These are phyloP conservation scores for Fabrea salina DNA, from an alignment of 169 alveolate genomes.

Conservation along the genomic window DNA sequence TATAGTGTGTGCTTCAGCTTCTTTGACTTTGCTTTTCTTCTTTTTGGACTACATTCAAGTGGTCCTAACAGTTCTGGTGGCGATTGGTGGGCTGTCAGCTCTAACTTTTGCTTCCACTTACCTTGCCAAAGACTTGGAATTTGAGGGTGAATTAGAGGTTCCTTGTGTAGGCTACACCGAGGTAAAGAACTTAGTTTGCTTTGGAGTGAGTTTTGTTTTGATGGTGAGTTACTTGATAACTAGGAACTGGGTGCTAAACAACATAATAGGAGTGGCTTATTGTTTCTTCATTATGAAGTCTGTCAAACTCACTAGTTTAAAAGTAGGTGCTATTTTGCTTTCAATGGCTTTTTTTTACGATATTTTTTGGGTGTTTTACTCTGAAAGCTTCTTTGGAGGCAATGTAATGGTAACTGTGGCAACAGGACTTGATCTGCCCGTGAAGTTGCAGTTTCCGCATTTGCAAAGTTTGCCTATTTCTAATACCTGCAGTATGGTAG, in stretches of 20 bases:
- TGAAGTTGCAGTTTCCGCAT: slow-evolving; percentile 64
- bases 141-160: neutral
- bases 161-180: neutral
- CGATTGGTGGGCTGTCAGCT: neutral
- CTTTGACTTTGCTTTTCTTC: neutral
- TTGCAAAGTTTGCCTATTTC: slow-evolving; percentile 43
- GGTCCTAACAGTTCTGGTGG: neutral
- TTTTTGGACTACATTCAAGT: neutral
- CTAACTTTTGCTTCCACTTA: neutral
- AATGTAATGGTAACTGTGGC: slow-evolving; percentile 77
- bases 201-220: neutral
- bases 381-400: slow-evolving; percentile 62
- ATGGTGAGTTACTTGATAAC: slow-evolving; percentile 46
- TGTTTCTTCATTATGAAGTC: slow-evolving; percentile 49
- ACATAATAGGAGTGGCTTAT: slow-evolving; percentile 46
- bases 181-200: neutral
- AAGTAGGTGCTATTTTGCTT: slow-evolving; percentile 36
- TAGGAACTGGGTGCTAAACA: slow-evolving; percentile 55
- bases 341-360: slow-evolving; percentile 59
- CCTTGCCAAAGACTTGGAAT: neutral
- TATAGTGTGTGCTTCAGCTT: neutral
- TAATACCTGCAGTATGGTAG: slow-evolving; percentile 55
- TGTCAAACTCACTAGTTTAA: slow-evolving; percentile 42
- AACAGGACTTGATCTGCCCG: slow-evolving; percentile 65
- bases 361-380: slow-evolving; percentile 73